Conservation (phyloP, 1,139 yeast species). For the Hyphopichia fennica region DNA sequence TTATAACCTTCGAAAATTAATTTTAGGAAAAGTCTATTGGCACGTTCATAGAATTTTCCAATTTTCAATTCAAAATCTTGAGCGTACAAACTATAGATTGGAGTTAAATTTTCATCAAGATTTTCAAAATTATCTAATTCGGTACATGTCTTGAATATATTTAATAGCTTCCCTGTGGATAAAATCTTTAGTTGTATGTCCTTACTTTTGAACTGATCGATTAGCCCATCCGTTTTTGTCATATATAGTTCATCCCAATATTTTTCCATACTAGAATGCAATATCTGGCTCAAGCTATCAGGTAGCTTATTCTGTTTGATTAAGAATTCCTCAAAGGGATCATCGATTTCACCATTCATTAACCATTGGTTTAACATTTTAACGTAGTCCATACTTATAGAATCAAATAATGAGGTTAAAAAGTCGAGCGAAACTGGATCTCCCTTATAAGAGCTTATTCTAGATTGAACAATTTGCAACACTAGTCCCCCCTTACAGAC, state of each 20-base stretch:
- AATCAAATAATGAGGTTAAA: slow-evolving; percentile 51
- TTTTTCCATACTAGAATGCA: slow-evolving; percentile 60
- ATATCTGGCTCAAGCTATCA: slow-evolving; percentile 28
- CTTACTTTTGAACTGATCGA: slow-evolving; percentile 60
- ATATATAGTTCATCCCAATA: slow-evolving; percentile 87
- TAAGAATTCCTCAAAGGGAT: slow-evolving; percentile 82
- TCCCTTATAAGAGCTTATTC: slow-evolving; percentile 62
- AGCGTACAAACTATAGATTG: slow-evolving; percentile 50
- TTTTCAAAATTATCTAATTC: slow-evolving; percentile 38
- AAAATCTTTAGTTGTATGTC: slow-evolving; percentile 65
- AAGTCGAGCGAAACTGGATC: slow-evolving; percentile 59
- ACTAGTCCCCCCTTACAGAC: slow-evolving; percentile 71
- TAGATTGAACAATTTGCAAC: slow-evolving; percentile 58
- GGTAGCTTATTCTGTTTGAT: slow-evolving; percentile 49
- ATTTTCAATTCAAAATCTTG: slow-evolving; percentile 59
- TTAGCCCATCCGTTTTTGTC: slow-evolving; percentile 71
- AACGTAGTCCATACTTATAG: slow-evolving; percentile 65
- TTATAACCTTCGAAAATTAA: slow-evolving; percentile 64
- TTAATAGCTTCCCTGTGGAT: slow-evolving; percentile 81
- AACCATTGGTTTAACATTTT: slow-evolving; percentile 78
- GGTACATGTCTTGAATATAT: slow-evolving; percentile 64
- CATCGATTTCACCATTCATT: slow-evolving; percentile 68
- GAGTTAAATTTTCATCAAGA: slow-evolving; percentile 27
- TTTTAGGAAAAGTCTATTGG: slow-evolving; percentile 62
- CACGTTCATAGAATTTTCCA: slow-evolving; percentile 62